phyloP scores from a whole-genome alignment of 192 early-diverging fungal species.

The Allomyces javanicus region DNA sequence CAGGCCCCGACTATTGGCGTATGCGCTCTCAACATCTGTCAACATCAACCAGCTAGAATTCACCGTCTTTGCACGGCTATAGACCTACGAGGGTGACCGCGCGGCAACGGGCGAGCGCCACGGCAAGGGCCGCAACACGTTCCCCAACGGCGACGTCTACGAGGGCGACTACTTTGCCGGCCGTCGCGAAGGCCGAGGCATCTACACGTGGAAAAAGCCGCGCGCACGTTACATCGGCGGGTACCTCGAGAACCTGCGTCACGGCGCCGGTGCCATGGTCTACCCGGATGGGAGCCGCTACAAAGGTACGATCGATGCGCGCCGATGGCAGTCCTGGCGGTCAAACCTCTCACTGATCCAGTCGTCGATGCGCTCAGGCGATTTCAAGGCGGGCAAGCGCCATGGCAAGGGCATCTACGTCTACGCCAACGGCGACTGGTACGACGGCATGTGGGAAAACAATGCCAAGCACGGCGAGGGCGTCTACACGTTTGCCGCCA shows the following conservation, averaged over 20 bases:
- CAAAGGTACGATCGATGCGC: slow-evolving; percentile 13
- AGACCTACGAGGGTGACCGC: slow-evolving; percentile 37
- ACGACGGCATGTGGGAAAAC: slow-evolving; percentile 25
- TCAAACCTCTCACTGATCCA: not conserved
- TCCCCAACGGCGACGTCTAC: slow-evolving; percentile 36
- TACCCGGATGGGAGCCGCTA: slow-evolving; percentile 35
- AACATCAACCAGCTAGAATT: not conserved
- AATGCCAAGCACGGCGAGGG: slow-evolving; percentile 33
- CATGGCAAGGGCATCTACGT: slow-evolving; percentile 26
- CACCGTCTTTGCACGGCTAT: not conserved
- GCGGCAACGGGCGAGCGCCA: slow-evolving; percentile 27
- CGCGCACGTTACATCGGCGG: slow-evolving; percentile 27
- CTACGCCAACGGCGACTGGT: slow-evolving; percentile 33
- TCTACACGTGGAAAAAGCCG: slow-evolving; percentile 28
- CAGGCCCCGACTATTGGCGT: slow-evolving; percentile 24
- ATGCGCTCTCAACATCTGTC: not conserved
- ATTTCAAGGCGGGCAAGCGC: slow-evolving; percentile 24
- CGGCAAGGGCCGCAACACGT: slow-evolving; percentile 32
- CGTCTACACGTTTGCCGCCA: slow-evolving; percentile 10
- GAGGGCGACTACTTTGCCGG: slow-evolving; percentile 23
- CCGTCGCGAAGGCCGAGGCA: slow-evolving; percentile 19
- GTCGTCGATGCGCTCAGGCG: slow-evolving; percentile 7
- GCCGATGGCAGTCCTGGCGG: too few species aligned
- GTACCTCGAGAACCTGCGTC: slow-evolving; percentile 21
- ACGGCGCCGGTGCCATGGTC: slow-evolving; percentile 28